phyloP scores from a whole-genome alignment of 2,329 filamentous ascomycete species.

The Fusarium anguioides region DNA sequence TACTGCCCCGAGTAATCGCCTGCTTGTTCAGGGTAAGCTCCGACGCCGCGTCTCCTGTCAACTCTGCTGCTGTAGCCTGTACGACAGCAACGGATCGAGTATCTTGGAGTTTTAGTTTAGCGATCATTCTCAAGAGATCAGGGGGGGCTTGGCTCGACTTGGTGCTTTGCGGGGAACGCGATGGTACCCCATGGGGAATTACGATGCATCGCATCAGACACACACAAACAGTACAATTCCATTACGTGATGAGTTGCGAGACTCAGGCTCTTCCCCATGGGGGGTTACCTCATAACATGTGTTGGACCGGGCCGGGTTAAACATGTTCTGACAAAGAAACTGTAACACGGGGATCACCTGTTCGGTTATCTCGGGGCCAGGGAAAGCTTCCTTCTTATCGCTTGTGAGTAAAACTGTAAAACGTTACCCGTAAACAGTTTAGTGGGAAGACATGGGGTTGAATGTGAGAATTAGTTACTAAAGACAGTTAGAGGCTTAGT shows the following conservation, averaged over 20 bases:
- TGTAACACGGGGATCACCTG: constrained; percentile 18
- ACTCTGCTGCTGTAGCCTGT: background rate
- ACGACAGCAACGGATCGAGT: background rate
- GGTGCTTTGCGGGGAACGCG: constrained; percentile 30
- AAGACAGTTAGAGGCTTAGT: constrained; percentile 8
- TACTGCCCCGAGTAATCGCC: background rate
- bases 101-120: background rate
- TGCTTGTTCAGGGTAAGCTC: constrained; percentile 1
- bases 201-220: constrained; percentile 5
- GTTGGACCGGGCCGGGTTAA: constrained; percentile 26
- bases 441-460: constrained; percentile 12
- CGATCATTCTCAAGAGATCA: background rate
- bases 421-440: constrained; percentile 33
- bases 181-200: constrained; percentile 35
- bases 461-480: constrained; percentile 40
- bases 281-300: constrained; percentile 10
- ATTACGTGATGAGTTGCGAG: constrained; percentile 36
- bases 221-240: constrained; percentile 8
- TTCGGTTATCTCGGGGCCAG: constrained; percentile 39
- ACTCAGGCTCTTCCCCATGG: constrained; percentile 20
- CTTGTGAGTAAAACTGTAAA: constrained; percentile 26
- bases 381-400: constrained; percentile 35
- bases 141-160: background rate
- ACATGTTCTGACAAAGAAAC: background rate
- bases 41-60: background rate